A percentile compares a stretch with the other conserved stretches of the same genome.
Evolutionary conservation across 2,329 filamentous ascomycete species (phyloP).

Genomic region (Scedosporium apiospermum): DNA sequence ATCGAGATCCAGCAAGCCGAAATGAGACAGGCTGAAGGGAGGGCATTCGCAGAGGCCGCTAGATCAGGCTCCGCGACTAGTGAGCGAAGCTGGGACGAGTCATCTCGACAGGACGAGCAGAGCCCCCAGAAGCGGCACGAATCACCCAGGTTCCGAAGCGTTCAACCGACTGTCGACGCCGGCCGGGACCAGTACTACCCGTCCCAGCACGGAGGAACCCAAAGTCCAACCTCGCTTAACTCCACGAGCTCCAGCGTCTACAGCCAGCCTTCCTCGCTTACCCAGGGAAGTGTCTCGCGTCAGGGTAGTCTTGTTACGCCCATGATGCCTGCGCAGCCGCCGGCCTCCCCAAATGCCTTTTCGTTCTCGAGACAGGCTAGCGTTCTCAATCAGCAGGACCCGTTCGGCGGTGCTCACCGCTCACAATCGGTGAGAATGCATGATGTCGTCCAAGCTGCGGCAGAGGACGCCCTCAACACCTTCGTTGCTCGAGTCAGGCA

Average conservation of each 20-base stretch:
- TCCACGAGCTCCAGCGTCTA: constrained; percentile 2
- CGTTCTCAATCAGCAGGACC: background rate
- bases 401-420: constrained; percentile 5
- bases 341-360: background rate
- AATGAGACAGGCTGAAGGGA: constrained; percentile 51
- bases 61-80: background rate
- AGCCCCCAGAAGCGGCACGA: background rate
- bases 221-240: constrained; percentile 1
- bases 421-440: constrained; percentile 23
- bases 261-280: background rate
- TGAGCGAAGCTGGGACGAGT: constrained; percentile 4
- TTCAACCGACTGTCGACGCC: background rate
- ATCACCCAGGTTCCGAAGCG: background rate
- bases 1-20: constrained; percentile 50
- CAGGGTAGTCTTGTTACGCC: background rate
- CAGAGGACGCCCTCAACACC: constrained; percentile 56
- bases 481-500: constrained; percentile 65
- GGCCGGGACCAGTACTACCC: background rate
- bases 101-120: background rate
- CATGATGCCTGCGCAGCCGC: background rate
- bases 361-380: constrained; percentile 1
- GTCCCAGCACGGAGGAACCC: background rate
- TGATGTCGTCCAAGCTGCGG: constrained; percentile 34
- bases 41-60: constrained; percentile 43
- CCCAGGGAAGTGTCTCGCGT: background rate